Evolutionary conservation across 148 eudicot genomes (phyloP).

Genomic region (Drosera capensis): DNA sequence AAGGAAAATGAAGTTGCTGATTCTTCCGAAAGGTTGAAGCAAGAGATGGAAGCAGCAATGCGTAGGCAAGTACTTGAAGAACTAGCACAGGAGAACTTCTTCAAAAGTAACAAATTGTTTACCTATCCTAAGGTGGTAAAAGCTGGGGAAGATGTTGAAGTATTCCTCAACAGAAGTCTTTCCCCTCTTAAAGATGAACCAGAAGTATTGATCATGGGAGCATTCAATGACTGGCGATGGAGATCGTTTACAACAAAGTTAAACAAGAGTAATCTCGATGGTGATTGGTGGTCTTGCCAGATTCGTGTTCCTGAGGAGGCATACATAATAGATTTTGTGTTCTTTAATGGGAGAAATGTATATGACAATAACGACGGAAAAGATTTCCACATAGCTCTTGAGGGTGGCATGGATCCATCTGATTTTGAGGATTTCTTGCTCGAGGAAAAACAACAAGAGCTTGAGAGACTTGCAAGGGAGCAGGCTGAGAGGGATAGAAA

Average conservation of each 20-base stretch:
- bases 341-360: constrained; percentile 68
- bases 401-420: constrained; percentile 55
- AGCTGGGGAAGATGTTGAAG: constrained; percentile 53
- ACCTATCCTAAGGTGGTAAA: constrained; percentile 51
- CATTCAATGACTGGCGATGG: constrained; percentile 89
- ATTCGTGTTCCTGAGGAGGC: constrained; percentile 83
- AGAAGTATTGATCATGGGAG: constrained; percentile 72
- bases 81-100: constrained; percentile 51
- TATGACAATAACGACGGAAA: constrained; percentile 77
- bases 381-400: constrained; percentile 67
- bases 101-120: constrained; percentile 49
- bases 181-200: constrained; percentile 59
- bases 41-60: constrained; percentile 53
- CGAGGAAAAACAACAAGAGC: constrained; percentile 81
- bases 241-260: constrained; percentile 62
- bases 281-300: constrained; percentile 96
- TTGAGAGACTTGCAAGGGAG: constrained; percentile 48
- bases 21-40: constrained; percentile 21
- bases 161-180: constrained; percentile 63
- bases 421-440: constrained; percentile 86
- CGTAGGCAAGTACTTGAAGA: constrained; percentile 40
- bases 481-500: constrained; percentile 72
- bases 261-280: constrained; percentile 50
- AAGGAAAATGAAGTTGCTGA: constrained; percentile 13
- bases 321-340: constrained; percentile 73